phyloP scores from a whole-genome alignment of 2,329 filamentous ascomycete species.

The Curvularia hawaiiensis region DNA sequence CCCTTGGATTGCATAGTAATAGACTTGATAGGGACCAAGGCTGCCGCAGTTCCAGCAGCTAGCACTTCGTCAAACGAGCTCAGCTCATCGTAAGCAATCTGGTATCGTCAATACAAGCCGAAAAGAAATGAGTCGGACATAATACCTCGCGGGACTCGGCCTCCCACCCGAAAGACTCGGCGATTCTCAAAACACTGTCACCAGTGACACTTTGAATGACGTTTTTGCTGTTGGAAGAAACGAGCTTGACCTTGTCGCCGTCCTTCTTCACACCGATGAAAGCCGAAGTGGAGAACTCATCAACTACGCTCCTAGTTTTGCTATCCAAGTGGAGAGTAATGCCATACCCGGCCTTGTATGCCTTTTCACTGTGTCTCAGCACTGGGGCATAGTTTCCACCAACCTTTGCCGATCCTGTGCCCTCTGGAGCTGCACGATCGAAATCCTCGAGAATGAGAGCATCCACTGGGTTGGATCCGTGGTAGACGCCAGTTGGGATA shows the following conservation, averaged over 20 bases:
- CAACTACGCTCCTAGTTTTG: conserved; percentile 79
- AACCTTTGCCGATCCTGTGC: conserved; percentile 89
- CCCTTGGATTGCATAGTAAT: conserved; percentile 72
- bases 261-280: conserved; percentile 80
- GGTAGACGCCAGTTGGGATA: conserved; percentile 91
- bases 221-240: conserved; percentile 85
- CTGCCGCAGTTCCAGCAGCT: conserved; percentile 89
- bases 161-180: conserved; percentile 77
- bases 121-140: conserved; percentile 7
- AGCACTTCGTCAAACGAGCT: conserved; percentile 76
- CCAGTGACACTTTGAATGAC: conserved; percentile 89
- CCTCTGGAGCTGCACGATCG: conserved; percentile 89
- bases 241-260: conserved; percentile 69
- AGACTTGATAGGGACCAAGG: conserved; percentile 87
- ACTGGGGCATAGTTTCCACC: conserved; percentile 97
- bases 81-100: conserved; percentile 71
- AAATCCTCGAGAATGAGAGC: conserved; percentile 90
- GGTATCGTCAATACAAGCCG: conserved; percentile 12
- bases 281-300: conserved; percentile 94
- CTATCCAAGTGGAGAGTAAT: conserved; percentile 95
- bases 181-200: conserved; percentile 78
- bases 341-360: conserved; percentile 78
- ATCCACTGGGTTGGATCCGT: conserved; percentile 85
- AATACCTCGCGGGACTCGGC: conserved; percentile 75
- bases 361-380: conserved; percentile 82